phyloP scores from a whole-genome alignment of 164 flowering plant genomes.

The Magnolia officinalis region DNA sequence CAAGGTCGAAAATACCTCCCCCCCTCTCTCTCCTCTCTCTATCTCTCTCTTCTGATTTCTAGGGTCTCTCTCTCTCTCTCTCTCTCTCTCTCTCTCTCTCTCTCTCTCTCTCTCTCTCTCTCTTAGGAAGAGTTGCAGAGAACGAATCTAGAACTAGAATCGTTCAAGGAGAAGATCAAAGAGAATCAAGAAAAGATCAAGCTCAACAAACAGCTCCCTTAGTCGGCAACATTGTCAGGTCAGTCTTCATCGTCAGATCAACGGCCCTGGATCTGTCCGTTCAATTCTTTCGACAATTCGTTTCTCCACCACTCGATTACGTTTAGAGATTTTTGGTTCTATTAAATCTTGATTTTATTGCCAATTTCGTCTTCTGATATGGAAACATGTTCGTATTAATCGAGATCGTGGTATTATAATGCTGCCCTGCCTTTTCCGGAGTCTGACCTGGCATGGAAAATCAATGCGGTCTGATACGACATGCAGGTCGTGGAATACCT shows the following conservation, averaged over 20 bases:
- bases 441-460: background rate
- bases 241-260: background rate
- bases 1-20: slow-evolving; percentile 1
- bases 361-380: background rate
- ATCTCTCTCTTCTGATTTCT: background rate
- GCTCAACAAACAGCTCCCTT: slow-evolving; percentile 35
- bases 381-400: background rate
- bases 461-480: background rate
- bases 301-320: background rate
- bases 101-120: background rate
- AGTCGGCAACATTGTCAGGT: slow-evolving; percentile 95
- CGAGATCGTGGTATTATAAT: background rate
- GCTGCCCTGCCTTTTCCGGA: too few species aligned
- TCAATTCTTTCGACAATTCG: background rate
- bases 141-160: slow-evolving; percentile 66
- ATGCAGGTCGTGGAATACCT: too few species aligned
- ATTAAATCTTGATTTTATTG: background rate
- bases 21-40: background rate
- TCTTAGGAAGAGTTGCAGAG: slow-evolving; percentile 77
- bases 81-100: background rate
- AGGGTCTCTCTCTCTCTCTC: background rate
- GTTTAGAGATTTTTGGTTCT: background rate
- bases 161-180: slow-evolving; percentile 76
- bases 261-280: background rate
- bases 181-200: slow-evolving; percentile 49